These are phyloP conservation scores for Epichloe elymi DNA, from an alignment of 2,329 filamentous ascomycete genomes.

Conservation along the genomic window DNA sequence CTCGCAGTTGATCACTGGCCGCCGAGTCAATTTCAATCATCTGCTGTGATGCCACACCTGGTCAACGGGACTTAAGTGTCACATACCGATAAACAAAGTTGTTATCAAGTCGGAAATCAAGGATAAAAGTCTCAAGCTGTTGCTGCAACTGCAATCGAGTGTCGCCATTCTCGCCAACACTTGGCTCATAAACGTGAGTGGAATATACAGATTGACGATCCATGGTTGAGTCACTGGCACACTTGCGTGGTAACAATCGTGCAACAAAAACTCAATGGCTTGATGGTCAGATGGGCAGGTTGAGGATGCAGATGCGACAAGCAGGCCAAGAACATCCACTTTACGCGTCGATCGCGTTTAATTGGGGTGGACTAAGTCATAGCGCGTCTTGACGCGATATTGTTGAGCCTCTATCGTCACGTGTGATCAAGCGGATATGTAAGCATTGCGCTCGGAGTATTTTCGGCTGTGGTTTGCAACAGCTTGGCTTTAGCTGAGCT, in stretches of 20 bases:
- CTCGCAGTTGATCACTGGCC: conserved; percentile 76
- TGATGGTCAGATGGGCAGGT: not conserved
- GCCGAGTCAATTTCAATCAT: conserved; percentile 6
- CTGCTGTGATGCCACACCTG: not conserved
- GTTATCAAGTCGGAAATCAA: conserved; percentile 89
- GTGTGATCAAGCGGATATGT: conserved; percentile 4
- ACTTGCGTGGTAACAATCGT: not conserved
- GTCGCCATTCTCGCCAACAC: conserved; percentile 52
- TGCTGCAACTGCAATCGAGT: conserved; percentile 60
- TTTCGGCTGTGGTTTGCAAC: conserved; percentile 5
- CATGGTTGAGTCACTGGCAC: conserved; percentile 35
- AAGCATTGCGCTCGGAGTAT: conserved; percentile 5
- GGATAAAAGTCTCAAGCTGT: conserved; percentile 77
- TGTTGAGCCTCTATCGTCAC: too few relatives aligned
- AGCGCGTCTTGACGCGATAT: not conserved
- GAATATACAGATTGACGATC: conserved; percentile 83
- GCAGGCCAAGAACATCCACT: conserved; percentile 1
- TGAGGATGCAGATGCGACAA: not conserved
- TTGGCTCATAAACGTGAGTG: conserved; percentile 63
- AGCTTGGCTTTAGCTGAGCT: not conserved
- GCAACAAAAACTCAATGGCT: not conserved
- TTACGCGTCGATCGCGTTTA: conserved; percentile 11
- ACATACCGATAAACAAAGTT: conserved; percentile 81
- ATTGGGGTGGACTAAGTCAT: too few relatives aligned
- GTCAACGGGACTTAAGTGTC: not conserved